phyloP scores from a whole-genome alignment of 2,329 filamentous ascomycete species.

The Colletotrichum sp. region DNA sequence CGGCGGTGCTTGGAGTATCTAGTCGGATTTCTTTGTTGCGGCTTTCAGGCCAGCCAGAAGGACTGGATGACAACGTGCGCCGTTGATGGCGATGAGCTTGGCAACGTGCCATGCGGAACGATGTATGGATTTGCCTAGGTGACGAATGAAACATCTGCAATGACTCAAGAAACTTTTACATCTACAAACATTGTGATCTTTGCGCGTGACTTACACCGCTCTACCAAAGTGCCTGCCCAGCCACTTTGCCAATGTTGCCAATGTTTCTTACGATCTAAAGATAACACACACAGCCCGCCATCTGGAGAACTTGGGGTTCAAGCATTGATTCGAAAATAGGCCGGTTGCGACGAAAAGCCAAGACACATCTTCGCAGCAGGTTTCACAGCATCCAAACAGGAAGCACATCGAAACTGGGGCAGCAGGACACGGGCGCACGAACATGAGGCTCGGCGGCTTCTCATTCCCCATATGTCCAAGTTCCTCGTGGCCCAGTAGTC shows the following conservation, averaged over 20 bases:
- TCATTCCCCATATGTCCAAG: neutral
- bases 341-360: neutral
- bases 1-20: conserved; percentile 3
- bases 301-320: neutral
- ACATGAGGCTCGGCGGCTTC: conserved; percentile 3
- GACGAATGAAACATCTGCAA: conserved; percentile 9
- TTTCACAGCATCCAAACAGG: neutral
- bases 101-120: neutral
- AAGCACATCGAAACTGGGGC: neutral
- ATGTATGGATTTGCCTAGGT: neutral
- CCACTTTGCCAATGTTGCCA: neutral
- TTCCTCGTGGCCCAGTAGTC: neutral
- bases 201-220: neutral
- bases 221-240: neutral
- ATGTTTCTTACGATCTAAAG: neutral
- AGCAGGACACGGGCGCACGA: neutral
- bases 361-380: neutral
- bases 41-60: neutral
- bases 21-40: neutral
- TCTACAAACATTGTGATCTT: neutral
- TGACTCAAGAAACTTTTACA: neutral
- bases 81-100: neutral
- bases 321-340: neutral
- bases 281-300: neutral
- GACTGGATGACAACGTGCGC: neutral